Evolutionary conservation across 306 rosid genomes (phyloP), one percentile per base, ranked within the genome.

Genomic region (Hylodesmum podocarpum): DNA sequence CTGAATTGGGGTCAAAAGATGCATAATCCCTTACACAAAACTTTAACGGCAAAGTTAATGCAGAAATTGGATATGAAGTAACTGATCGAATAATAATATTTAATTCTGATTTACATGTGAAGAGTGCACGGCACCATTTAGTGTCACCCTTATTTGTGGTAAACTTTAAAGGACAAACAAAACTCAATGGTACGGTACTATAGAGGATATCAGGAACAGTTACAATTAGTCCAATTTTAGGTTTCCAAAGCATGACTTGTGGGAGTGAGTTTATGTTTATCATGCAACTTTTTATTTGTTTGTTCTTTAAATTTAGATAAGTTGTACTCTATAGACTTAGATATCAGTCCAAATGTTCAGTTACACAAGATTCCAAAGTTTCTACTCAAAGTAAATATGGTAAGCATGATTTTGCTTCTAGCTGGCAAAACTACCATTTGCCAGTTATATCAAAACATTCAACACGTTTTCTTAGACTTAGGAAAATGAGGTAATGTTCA

Each of bases 311-410:
- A 13, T 28, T 12, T 18, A 25, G 65, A 25, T 61, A 36, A 58
- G 24, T 40, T 13, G 14, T 66, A 24, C 24, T 18, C 25, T 12
- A 44, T 11, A n/a, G 11, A 61, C 34, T 44, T 36, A n/a, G 47
- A 72, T 39, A 6, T 72, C n/a, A n/a, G 28, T 50, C 58, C 68
- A 49, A 62, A 70, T 50, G 15, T 47, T 39, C 33, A 34, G 72
- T 47, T 78, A 6, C 36, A 47, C 78, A 70, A 70, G 47, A 59
- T 46, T 78, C 54, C 77, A 78, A 46, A 4, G 28, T 43, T 46
- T 70, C 65, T 46, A 25, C 43, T 15, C 75, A 18, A 36, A 24
- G n/a, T 3, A n/a, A 41, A 15, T 2, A 28, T 44, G 25, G 41
- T 33, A 33, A 22, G 50, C 72, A 70, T 12, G 0, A 78, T 70